Percentiles rank a stretch among this genome's conserved stretches.
These are phyloP conservation scores for Raphanus sativus DNA, from an alignment of 345 rosid genomes.

Conservation along the genomic window DNA sequence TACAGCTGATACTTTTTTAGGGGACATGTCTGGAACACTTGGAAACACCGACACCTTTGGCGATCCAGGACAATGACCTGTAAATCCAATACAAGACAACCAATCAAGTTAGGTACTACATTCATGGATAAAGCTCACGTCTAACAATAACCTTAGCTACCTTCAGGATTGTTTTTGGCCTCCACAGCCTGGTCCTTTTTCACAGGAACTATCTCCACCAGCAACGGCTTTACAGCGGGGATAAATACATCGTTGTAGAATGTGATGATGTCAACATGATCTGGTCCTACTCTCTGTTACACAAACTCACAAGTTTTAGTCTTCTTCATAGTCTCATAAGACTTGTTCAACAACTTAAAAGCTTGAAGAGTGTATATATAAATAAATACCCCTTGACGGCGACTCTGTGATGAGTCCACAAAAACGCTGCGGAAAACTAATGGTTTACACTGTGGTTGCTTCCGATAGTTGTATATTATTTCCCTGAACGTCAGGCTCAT, in stretches of 20 bases:
- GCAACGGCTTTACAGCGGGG: conserved; percentile 78
- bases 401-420: conserved; percentile 67
- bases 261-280: conserved; percentile 85
- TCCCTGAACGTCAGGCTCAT: conserved; percentile 76
- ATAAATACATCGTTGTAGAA: conserved; percentile 90
- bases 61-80: conserved; percentile 85
- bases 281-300: conserved; percentile 77
- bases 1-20: conserved; percentile 82
- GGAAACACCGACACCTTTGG: conserved; percentile 64
- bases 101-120: conserved; percentile 1
- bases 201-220: conserved; percentile 77
- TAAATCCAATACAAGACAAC: conserved; percentile 18
- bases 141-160: conserved; percentile 40
- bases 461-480: conserved; percentile 78
- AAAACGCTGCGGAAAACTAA: conserved; percentile 84
- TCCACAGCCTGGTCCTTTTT: conserved; percentile 50
- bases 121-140: conserved; percentile 13
- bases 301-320: conserved; percentile 35
- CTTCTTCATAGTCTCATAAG: conserved; percentile 1
- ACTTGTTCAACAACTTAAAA: not conserved
- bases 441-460: conserved; percentile 96
- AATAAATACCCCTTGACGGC: conserved; percentile 44
- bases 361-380: not conserved
- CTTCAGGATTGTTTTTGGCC: conserved; percentile 58
- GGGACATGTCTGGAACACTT: conserved; percentile 94